phyloP scores from a whole-genome alignment of 371 early-diverging fungal genomes.

The Umbelopsis sp. region DNA sequence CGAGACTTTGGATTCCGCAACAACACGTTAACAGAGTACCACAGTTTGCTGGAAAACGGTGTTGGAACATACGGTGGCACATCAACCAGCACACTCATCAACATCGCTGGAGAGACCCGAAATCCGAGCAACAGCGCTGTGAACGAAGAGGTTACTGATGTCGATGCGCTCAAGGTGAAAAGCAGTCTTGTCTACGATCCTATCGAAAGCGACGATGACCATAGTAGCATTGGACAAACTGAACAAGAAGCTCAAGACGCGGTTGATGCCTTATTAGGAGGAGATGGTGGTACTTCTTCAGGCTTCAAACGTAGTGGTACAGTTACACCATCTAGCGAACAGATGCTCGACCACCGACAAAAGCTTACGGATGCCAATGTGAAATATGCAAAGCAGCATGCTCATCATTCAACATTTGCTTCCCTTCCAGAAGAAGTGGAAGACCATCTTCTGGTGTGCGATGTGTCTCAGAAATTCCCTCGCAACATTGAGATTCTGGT shows the following conservation, averaged over 20 bases:
- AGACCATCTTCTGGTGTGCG: constrained; percentile 52
- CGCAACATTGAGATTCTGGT: constrained; percentile 51
- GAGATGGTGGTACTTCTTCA: not conserved
- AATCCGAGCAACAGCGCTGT: not conserved
- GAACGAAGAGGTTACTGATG: not conserved
- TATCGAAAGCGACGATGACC: not conserved
- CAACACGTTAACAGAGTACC: constrained; percentile 10
- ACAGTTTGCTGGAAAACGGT: constrained; percentile 19
- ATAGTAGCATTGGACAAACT: not conserved
- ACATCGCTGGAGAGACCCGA: not conserved
- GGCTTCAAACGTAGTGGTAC: constrained; percentile 6
- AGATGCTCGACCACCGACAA: not conserved
- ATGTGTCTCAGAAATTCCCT: constrained; percentile 40
- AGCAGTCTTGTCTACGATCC: constrained; percentile 5
- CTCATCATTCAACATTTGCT: constrained; percentile 14
- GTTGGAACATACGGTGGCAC: constrained; percentile 2
- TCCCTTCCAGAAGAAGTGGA: constrained; percentile 36
- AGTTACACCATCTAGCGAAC: constrained; percentile 2
- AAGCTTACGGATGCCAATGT: constrained; percentile 8
- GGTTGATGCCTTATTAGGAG: constrained; percentile 5
- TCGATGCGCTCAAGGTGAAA: not conserved
- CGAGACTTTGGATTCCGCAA: constrained; percentile 14
- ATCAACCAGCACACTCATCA: constrained; percentile 8
- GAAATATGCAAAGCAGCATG: constrained; percentile 25
- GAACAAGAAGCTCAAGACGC: constrained; percentile 8